phyloP scores from a whole-genome alignment of 768 basidiomycete genomes.

The Strobilomyces echinocephalus region DNA sequence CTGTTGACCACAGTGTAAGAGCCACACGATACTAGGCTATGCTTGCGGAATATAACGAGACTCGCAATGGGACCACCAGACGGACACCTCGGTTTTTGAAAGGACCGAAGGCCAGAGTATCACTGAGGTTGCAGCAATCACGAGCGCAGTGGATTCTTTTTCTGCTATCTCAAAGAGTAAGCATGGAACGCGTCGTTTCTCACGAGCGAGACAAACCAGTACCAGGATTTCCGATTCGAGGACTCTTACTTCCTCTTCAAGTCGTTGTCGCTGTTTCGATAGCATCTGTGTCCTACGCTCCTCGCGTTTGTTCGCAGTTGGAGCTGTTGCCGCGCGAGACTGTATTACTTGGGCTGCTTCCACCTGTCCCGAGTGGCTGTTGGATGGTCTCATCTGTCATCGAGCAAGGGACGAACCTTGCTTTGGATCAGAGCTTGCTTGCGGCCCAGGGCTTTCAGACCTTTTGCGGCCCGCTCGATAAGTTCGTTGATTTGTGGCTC shows the following conservation, averaged over 20 bases:
- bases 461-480: slow-evolving; percentile 65
- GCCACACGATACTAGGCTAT: not conserved
- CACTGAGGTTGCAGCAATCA: not conserved
- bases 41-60: not conserved
- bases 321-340: slow-evolving; percentile 42
- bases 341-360: slow-evolving; percentile 45
- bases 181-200: not conserved
- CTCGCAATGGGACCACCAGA: not conserved
- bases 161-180: slow-evolving; percentile 20
- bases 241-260: slow-evolving; percentile 58
- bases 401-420: slow-evolving; percentile 43
- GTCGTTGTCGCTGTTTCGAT: slow-evolving; percentile 57
- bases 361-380: slow-evolving; percentile 35
- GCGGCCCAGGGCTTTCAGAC: slow-evolving; percentile 56
- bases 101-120: no score
- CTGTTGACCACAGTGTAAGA: no score
- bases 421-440: slow-evolving; percentile 56
- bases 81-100: not conserved
- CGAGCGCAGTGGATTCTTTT: slow-evolving; percentile 11
- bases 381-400: not conserved
- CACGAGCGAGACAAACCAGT: slow-evolving; percentile 36
- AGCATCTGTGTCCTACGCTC: slow-evolving; percentile 60
- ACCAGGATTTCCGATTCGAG: slow-evolving; percentile 60
- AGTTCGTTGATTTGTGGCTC: slow-evolving; percentile 78
- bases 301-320: slow-evolving; percentile 60